phyloP scores from a whole-genome alignment of 306 rosid genomes.

The Ziziphus jujuba region DNA sequence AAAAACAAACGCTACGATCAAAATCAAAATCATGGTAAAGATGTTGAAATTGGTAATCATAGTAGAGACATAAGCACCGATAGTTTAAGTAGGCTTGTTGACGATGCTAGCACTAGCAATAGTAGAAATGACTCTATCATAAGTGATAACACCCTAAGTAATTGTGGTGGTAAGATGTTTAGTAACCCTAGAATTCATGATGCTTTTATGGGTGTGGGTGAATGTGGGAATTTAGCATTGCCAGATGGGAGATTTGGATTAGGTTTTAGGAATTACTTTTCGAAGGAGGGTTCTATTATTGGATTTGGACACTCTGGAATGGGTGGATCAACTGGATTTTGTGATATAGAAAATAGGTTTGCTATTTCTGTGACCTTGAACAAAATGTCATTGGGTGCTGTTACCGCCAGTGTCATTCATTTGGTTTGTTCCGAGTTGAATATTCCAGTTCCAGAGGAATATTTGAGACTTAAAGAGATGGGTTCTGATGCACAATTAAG shows the following conservation, averaged over 20 bases:
- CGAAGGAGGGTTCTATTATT: slow-evolving; percentile 57
- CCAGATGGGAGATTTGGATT: slow-evolving; percentile 70
- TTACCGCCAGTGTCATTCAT: slow-evolving; percentile 58
- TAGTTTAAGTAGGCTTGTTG: slow-evolving; percentile 22
- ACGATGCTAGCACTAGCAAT: slow-evolving; percentile 25
- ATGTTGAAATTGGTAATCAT: neutral
- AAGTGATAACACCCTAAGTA: slow-evolving; percentile 15
- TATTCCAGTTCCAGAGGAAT: slow-evolving; percentile 77
- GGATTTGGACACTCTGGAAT: slow-evolving; percentile 96
- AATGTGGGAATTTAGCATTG: slow-evolving; percentile 46
- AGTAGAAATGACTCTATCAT: neutral
- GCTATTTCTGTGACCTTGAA: slow-evolving; percentile 84
- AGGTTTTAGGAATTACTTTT: slow-evolving; percentile 65
- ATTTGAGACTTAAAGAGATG: slow-evolving; percentile 26
- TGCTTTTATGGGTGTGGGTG: slow-evolving; percentile 76
- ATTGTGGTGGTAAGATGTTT: slow-evolving; percentile 39
- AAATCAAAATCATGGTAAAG: slow-evolving; percentile 22
- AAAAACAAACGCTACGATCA: slow-evolving; percentile 17
- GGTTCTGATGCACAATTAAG: slow-evolving; percentile 31
- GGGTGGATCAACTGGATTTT: slow-evolving; percentile 93
- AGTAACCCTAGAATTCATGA: slow-evolving; percentile 69
- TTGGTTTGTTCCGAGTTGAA: slow-evolving; percentile 85
- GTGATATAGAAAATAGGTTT: slow-evolving; percentile 62
- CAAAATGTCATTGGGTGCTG: slow-evolving; percentile 76
- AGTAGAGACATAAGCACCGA: slow-evolving; percentile 23